Evolutionary conservation across 2,329 filamentous ascomycete species (phyloP).

Genomic region (Tetracladium maxilliforme): DNA sequence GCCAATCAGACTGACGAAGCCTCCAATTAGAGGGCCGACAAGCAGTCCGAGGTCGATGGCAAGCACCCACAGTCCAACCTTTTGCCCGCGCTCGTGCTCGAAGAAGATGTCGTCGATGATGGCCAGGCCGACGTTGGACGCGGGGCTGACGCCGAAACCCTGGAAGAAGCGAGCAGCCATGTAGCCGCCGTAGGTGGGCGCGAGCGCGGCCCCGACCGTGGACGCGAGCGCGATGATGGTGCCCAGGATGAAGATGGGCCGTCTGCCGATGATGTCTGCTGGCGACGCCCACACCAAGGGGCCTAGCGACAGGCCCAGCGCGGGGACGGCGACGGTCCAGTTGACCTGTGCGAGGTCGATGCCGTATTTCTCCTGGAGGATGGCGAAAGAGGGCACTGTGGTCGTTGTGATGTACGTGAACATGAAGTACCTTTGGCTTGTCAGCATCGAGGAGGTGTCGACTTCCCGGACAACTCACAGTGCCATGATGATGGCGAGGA

Average conservation of each 20-base stretch:
- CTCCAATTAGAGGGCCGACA: constrained; percentile 33
- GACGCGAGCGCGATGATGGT: constrained; percentile 17
- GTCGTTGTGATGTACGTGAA: constrained; percentile 44
- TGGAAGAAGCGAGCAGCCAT: constrained; percentile 45
- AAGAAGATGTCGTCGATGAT: constrained; percentile 40
- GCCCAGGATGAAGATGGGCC: constrained; percentile 29
- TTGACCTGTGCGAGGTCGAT: constrained; percentile 30
- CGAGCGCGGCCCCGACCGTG: constrained; percentile 16
- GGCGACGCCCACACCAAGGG: constrained; percentile 33
- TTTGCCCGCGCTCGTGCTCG: constrained; percentile 37
- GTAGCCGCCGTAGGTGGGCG: constrained; percentile 27
- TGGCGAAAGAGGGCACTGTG: constrained; percentile 35
- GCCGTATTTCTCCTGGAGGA: constrained; percentile 28
- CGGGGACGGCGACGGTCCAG: constrained; percentile 33
- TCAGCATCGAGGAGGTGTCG: constrained; percentile 1
- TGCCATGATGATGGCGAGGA: constrained; percentile 35
- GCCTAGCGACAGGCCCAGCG: constrained; percentile 32
- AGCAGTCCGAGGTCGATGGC: constrained; percentile 36
- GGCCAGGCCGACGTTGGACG: constrained; percentile 36
- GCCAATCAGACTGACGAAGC: constrained; percentile 30
- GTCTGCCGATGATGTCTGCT: constrained; percentile 35
- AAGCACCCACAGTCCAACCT: constrained; percentile 40
- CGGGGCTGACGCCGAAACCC: constrained; percentile 37
- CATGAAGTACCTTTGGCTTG: constrained; percentile 32
- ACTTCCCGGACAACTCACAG: constrained; percentile 19